Conservation (phyloP, 257 asterid species). For the Echium plantagineum region DNA sequence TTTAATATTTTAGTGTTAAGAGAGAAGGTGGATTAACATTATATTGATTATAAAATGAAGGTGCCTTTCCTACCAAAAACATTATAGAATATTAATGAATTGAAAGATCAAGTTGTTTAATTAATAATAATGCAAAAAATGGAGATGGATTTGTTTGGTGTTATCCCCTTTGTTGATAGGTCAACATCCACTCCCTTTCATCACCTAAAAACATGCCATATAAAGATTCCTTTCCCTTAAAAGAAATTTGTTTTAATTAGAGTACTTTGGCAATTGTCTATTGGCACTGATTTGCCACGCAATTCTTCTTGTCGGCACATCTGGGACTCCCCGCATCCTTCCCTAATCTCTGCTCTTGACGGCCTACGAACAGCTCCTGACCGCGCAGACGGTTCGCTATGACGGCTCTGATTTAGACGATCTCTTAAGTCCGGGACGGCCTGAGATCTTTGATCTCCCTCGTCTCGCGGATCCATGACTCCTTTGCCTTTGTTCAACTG, state of each 20-base stretch:
- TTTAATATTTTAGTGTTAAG: no score
- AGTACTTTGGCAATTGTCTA: constrained; percentile 12
- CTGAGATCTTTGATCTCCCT: no score
- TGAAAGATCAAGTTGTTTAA: constrained; percentile 20
- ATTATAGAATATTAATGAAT: constrained; percentile 13
- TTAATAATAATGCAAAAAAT: constrained; percentile 18
- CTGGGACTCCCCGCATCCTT: no score
- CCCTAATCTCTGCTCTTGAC: no score
- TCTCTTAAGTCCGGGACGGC: no score
- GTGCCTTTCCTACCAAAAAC: constrained; percentile 17
- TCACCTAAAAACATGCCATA: constrained; percentile 30
- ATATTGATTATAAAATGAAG: constrained; percentile 2
- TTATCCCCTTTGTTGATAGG: constrained; percentile 38
- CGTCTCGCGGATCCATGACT: no score
- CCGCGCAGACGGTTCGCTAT: no score
- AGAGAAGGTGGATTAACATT: neutral
- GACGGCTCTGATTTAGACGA: no score
- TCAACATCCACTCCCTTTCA: constrained; percentile 38
- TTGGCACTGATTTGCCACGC: no score
- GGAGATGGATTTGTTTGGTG: constrained; percentile 38
- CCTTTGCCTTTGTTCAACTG: no score
- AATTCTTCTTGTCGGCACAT: no score
- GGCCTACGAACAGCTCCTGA: no score
- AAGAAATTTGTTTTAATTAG: constrained; percentile 9
- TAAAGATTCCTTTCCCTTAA: constrained; percentile 20